Conservation (phyloP, 352 stramenopile genomes). For the Phytophthora idaei region DNA sequence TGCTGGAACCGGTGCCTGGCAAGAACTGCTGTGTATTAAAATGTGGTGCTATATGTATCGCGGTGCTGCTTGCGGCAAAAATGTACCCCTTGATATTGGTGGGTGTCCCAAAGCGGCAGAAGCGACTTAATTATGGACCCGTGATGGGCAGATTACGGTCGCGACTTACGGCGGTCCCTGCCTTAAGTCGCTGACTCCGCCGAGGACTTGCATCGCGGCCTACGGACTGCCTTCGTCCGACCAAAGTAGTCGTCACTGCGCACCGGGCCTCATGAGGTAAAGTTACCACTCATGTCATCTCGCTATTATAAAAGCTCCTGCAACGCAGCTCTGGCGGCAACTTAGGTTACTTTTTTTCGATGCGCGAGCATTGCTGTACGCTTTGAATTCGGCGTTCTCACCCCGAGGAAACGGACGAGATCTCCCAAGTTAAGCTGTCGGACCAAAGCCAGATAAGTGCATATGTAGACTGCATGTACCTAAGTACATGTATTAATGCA, state of each 20-base stretch:
- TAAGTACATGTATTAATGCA: no score
- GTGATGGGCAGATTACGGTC: slow-evolving; percentile 10
- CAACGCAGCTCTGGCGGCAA: background rate
- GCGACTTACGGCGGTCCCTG: slow-evolving; percentile 3
- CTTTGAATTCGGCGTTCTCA: background rate
- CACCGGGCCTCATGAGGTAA: background rate
- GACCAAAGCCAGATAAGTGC: no score
- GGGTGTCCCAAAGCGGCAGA: slow-evolving; percentile 14
- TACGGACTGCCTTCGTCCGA: background rate
- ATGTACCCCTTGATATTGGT: slow-evolving; percentile 3
- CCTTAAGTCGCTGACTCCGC: no score
- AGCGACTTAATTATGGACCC: slow-evolving; percentile 13
- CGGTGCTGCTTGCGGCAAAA: slow-evolving; percentile 13
- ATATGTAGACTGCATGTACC: no score
- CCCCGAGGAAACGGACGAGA: no score
- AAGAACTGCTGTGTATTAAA: background rate
- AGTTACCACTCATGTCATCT: background rate
- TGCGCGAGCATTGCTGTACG: background rate
- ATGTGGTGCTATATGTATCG: background rate
- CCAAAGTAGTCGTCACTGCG: background rate
- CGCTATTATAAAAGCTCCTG: no score
- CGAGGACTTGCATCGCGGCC: background rate
- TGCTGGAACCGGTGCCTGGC: background rate
- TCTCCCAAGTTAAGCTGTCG: background rate
- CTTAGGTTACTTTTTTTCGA: background rate